A percentile compares a stretch with the other conserved stretches of the same genome.
Conservation (phyloP, 2,329 filamentous ascomycete species). For the Aureobasidium sp. region DNA sequence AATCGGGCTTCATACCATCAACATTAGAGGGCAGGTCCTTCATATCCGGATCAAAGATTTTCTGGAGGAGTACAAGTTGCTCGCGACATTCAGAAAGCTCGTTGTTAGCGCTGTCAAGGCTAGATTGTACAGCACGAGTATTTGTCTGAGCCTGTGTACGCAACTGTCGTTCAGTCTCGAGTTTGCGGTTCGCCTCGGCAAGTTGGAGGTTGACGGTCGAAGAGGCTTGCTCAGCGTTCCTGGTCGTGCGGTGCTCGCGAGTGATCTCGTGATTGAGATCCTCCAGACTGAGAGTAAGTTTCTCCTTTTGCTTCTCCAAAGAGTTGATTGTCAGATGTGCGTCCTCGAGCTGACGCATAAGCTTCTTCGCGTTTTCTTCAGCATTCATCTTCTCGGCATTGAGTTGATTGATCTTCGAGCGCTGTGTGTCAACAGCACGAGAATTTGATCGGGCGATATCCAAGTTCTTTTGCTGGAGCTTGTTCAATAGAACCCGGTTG, state of each 20-base stretch:
- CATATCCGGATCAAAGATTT: slow-evolving; percentile 72
- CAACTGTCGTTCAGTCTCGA: slow-evolving; percentile 84
- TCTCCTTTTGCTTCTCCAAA: slow-evolving; percentile 90
- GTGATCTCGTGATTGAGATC: slow-evolving; percentile 89
- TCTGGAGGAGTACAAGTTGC: slow-evolving; percentile 74
- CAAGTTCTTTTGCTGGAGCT: slow-evolving; percentile 92
- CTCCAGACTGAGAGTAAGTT: slow-evolving; percentile 77
- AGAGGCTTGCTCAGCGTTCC: slow-evolving; percentile 81
- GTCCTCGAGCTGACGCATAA: slow-evolving; percentile 79
- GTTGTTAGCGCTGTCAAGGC: slow-evolving; percentile 69
- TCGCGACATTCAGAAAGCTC: slow-evolving; percentile 73
- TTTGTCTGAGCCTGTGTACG: slow-evolving; percentile 79
- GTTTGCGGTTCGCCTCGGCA: slow-evolving; percentile 77
- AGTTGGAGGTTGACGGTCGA: slow-evolving; percentile 74
- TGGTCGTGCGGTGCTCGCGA: slow-evolving; percentile 78
- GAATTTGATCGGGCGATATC: slow-evolving; percentile 90
- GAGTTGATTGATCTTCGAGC: slow-evolving; percentile 64
- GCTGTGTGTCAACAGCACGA: slow-evolving; percentile 73
- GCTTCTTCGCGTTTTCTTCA: slow-evolving; percentile 72
- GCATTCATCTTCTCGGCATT: slow-evolving; percentile 75
- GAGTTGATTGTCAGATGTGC: slow-evolving; percentile 73
- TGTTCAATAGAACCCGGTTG: slow-evolving; percentile 89
- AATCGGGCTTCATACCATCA: slow-evolving; percentile 60
- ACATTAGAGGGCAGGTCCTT: slow-evolving; percentile 45
- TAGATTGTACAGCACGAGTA: slow-evolving; percentile 67